Base-by-base conservation (phyloP, 805 yeast genomes). In the Ogataea neopini region DNA sequence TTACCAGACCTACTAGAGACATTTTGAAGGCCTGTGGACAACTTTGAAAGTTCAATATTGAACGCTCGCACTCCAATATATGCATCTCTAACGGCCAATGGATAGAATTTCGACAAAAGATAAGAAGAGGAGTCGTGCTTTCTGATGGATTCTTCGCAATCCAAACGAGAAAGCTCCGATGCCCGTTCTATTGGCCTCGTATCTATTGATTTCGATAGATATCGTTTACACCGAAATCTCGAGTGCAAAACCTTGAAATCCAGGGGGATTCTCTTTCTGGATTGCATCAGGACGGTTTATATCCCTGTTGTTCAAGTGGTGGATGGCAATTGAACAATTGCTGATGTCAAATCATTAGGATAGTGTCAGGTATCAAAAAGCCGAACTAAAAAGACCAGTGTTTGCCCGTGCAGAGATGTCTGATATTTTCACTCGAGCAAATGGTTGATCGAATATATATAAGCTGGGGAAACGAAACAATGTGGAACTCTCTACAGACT, bases 71-170 rank as follows among this genome's bases (percentile, higher is more conserved):
- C 69, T 0, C 88, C 95, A 11, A 84, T 50, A 53, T 76, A 84
- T 1, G 83, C 75, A 56, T 82, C 81, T 52, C 83, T 72, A 1
- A 84, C 76, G 9, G 81, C 82, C 29, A 69, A 71, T 2, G 95
- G 95, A 23, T 86, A 70, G 58, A 87, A 85, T 40, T 85, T 84
- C 2, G 86, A 77, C 19, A 88, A 67, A 14, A 88, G 64, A 47
- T 77, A 77, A 1, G 91, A 79, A 8, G 88, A 83, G 14, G 84
- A 66, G 63, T 86, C 94, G 47, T 63, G 70, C 22, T 63, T 68
- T 54, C 69, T 74, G 6, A 84, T 63, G 34, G 73, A 63, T 9
- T 69, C 69, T 40, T 64, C 58, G 50, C 84, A 74, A 52, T 79
- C 78, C 45, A 69, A 73, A 18, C 73, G 64, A 10, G 75, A 67